phyloP scores from a whole-genome alignment of 148 eudicot genomes.

The Persicaria maculosa region DNA sequence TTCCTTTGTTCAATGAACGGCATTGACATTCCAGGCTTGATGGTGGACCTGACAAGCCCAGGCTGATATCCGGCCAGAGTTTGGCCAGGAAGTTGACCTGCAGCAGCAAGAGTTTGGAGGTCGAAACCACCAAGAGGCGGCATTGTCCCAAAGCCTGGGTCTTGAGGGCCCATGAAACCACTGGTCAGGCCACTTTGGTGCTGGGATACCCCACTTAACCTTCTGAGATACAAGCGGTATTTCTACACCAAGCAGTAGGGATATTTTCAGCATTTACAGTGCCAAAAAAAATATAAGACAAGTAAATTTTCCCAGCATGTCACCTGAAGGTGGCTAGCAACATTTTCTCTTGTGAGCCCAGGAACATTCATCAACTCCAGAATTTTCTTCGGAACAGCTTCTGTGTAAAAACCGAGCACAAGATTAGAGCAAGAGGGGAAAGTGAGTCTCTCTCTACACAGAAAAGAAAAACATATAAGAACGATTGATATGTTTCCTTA shows the following conservation, averaged over 20 bases:
- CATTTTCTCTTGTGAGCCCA: conserved; percentile 90
- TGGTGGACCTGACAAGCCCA: conserved; percentile 39
- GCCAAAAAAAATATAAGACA: background rate
- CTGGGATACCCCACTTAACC: conserved; percentile 70
- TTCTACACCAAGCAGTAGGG: conserved; percentile 41
- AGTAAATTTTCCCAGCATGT: background rate
- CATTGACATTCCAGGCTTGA: conserved; percentile 44
- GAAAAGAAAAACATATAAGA: too few relatives aligned
- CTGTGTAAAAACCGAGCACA: conserved; percentile 30
- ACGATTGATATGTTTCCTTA: too few relatives aligned
- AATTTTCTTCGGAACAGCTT: conserved; percentile 97
- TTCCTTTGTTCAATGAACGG: conserved; percentile 77
- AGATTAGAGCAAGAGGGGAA: background rate
- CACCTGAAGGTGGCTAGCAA: conserved; percentile 99
- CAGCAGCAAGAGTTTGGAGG: conserved; percentile 63
- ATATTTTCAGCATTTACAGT: conserved; percentile 6
- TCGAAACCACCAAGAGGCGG: conserved; percentile 58
- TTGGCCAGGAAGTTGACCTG: conserved; percentile 50
- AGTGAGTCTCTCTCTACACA: too few relatives aligned
- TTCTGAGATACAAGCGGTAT: conserved; percentile 79
- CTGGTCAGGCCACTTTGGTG: conserved; percentile 53
- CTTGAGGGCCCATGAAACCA: conserved; percentile 48
- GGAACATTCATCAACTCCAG: conserved; percentile 95
- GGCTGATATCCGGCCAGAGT: conserved; percentile 57
- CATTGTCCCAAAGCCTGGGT: conserved; percentile 42